Conservation (phyloP, 371 early-diverging fungal genomes). For the Mucor piriformis region DNA sequence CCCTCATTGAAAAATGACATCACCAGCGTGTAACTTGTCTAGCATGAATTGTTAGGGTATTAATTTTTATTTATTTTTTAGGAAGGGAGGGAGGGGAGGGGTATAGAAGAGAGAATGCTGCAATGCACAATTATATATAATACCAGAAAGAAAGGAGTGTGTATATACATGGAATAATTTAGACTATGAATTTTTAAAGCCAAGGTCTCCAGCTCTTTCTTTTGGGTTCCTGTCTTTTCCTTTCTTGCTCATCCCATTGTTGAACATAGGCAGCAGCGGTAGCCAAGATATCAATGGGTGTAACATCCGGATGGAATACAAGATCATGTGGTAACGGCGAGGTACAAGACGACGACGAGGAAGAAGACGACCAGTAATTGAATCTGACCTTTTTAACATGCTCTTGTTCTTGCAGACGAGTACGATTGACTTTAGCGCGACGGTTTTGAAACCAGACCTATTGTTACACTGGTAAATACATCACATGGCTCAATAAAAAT, state of each 20-base stretch:
- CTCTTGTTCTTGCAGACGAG: slow-evolving; percentile 21
- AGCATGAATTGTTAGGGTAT: neutral
- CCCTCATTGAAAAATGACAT: neutral
- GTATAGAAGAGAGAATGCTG: neutral
- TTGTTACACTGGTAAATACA: slow-evolving; percentile 16
- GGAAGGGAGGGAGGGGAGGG: neutral
- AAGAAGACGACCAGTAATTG: slow-evolving; percentile 20
- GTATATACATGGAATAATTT: too few species aligned
- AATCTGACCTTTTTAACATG: slow-evolving; percentile 18
- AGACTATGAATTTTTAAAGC: too few species aligned
- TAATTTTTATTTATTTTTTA: neutral
- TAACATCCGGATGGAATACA: slow-evolving; percentile 18
- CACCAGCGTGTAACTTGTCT: neutral
- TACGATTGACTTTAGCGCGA: slow-evolving; percentile 31
- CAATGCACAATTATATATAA: neutral
- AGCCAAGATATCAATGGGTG: slow-evolving; percentile 51
- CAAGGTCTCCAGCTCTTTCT: slow-evolving; percentile 31
- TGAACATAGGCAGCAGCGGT: slow-evolving; percentile 55
- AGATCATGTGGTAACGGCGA: slow-evolving; percentile 26
- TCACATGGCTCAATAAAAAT: slow-evolving; percentile 6
- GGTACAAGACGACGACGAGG: slow-evolving; percentile 13
- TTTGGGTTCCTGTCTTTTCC: slow-evolving; percentile 17
- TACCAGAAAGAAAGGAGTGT: too few species aligned
- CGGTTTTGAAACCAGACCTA: slow-evolving; percentile 40
- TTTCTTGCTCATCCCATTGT: slow-evolving; percentile 35